phyloP scores from a whole-genome alignment of 2,329 filamentous ascomycete genomes.

The Mycogone perniciosa region DNA sequence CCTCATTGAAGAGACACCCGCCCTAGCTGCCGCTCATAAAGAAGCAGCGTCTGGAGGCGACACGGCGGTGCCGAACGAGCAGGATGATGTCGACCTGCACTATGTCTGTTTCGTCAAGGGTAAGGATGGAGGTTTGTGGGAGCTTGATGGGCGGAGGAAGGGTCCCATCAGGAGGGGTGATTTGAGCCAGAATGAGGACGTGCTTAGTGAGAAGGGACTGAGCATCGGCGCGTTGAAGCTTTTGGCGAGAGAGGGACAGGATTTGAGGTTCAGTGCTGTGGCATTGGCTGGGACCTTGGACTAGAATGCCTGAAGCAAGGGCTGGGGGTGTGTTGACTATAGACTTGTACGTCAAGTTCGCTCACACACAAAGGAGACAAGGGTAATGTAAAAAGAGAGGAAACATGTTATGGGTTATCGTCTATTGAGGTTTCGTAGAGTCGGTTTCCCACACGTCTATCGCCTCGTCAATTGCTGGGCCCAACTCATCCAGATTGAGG shows the following conservation, averaged over 20 bases:
- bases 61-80: slow-evolving; percentile 68
- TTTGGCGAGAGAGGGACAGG: slow-evolving; percentile 47
- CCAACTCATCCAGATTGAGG: no score
- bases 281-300: slow-evolving; percentile 48
- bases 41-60: slow-evolving; percentile 72
- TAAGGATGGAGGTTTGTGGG: slow-evolving; percentile 55
- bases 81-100: slow-evolving; percentile 84
- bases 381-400: no score
- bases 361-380: no score
- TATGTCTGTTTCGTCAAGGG: slow-evolving; percentile 91
- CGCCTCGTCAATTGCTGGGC: no score
- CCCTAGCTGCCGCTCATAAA: slow-evolving; percentile 71
- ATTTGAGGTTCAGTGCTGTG: slow-evolving; percentile 54
- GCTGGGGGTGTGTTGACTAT: no score
- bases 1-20: slow-evolving; percentile 69
- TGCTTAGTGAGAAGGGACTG: slow-evolving; percentile 68
- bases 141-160: slow-evolving; percentile 54
- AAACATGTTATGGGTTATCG: no score
- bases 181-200: slow-evolving; percentile 57
- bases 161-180: slow-evolving; percentile 51
- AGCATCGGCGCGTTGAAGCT: slow-evolving; percentile 58
- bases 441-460: no score
- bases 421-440: no score
- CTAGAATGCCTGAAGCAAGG: slow-evolving; percentile 19
- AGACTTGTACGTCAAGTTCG: no score